Conservation (phyloP, 768 basidiomycete genomes). For the Steccherinum ochraceum region DNA sequence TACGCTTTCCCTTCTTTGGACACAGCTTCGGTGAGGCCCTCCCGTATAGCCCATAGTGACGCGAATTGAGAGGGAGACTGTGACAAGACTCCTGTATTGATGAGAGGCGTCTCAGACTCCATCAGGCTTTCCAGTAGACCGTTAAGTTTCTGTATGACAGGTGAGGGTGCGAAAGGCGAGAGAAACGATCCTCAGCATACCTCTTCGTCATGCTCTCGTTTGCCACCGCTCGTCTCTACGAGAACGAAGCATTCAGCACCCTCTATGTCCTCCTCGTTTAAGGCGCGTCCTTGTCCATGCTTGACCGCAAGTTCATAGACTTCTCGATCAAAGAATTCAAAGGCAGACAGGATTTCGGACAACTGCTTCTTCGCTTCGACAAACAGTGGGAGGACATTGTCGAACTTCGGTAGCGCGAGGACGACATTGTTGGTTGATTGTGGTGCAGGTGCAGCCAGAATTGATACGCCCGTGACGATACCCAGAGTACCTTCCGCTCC, state of each 20-base stretch:
- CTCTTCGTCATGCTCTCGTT: constrained; percentile 90
- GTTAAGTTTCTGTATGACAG: constrained; percentile 66
- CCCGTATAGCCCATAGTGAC: constrained; percentile 86
- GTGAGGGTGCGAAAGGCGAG: neutral
- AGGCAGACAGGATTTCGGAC: constrained; percentile 94
- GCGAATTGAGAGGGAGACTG: constrained; percentile 88
- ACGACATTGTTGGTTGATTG: constrained; percentile 89
- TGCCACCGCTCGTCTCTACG: constrained; percentile 91
- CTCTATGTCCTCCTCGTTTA: constrained; percentile 67
- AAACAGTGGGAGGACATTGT: constrained; percentile 82
- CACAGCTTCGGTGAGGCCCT: constrained; percentile 86
- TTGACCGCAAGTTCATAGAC: constrained; percentile 80
- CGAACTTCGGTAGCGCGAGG: constrained; percentile 81
- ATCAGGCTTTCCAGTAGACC: constrained; percentile 73
- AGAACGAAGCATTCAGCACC: constrained; percentile 86
- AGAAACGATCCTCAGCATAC: constrained; percentile 33
- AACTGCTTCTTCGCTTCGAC: constrained; percentile 73
- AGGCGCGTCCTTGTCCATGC: constrained; percentile 73
- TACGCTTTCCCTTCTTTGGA: constrained; percentile 93
- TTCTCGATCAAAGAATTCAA: constrained; percentile 91
- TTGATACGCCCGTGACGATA: constrained; percentile 90
- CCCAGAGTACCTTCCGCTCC: constrained; percentile 97
- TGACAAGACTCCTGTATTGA: constrained; percentile 87
- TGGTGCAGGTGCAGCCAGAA: constrained; percentile 80
- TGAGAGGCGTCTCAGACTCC: constrained; percentile 64